These are phyloP conservation scores for Fistulifera pelliculosa DNA, from an alignment of 108 stramenopile genomes.

Conservation along the genomic window DNA sequence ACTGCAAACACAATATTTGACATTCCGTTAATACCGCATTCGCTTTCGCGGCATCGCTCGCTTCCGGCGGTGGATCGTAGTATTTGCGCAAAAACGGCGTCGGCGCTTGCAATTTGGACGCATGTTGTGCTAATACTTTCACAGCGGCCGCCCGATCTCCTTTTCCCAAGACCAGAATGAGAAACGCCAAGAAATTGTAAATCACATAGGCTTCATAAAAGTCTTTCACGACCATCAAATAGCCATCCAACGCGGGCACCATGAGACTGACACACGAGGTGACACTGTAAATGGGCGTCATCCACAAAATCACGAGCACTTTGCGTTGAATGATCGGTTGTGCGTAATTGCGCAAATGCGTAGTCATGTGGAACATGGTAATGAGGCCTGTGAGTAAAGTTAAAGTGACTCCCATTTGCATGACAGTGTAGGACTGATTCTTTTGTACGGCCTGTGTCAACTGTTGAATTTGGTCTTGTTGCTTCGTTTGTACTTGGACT, in stretches of 20 bases:
- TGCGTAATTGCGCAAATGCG: slow-evolving; percentile 65
- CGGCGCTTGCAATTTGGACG: slow-evolving; percentile 51
- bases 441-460: slow-evolving; percentile 22
- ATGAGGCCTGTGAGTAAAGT: slow-evolving; percentile 69
- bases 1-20: slow-evolving; percentile 76
- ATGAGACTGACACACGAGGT: slow-evolving; percentile 65
- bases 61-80: slow-evolving; percentile 51
- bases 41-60: slow-evolving; percentile 56
- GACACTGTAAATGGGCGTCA: slow-evolving; percentile 78
- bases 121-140: slow-evolving; percentile 39
- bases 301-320: slow-evolving; percentile 84
- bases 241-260: slow-evolving; percentile 45
- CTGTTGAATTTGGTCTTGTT: slow-evolving; percentile 28
- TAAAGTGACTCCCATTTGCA: slow-evolving; percentile 72
- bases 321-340: slow-evolving; percentile 79
- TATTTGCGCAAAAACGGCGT: slow-evolving; percentile 32
- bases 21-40: slow-evolving; percentile 78
- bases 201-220: slow-evolving; percentile 47
- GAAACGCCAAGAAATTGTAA: slow-evolving; percentile 71
- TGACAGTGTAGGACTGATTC: slow-evolving; percentile 44
- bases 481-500: slow-evolving; percentile 28
- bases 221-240: slow-evolving; percentile 64
- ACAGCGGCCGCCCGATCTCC: slow-evolving; percentile 57
- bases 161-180: slow-evolving; percentile 75
- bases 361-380: slow-evolving; percentile 67